Percentiles rank a stretch among this genome's conserved stretches.
Evolutionary conservation across 208 protist genomes (phyloP).

Genomic region (Crithidia fasciculata): DNA sequence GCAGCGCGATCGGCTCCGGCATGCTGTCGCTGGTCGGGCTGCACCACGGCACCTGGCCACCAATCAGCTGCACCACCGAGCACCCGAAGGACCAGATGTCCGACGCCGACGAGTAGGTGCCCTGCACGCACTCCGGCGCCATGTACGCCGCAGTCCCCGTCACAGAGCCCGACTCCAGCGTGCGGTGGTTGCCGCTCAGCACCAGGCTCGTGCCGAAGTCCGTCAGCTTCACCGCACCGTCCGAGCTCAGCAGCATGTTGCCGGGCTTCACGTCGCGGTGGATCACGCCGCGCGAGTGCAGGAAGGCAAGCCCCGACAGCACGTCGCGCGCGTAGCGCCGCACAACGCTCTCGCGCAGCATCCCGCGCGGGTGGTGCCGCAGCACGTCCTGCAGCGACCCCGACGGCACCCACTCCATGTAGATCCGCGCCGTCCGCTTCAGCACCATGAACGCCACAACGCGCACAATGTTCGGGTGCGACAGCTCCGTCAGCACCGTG

Average conservation of each 20-base stretch:
- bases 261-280: constrained; percentile 89
- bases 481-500: constrained; percentile 63
- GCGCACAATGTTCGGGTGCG: constrained; percentile 73
- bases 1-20: constrained; percentile 46
- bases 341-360: constrained; percentile 61
- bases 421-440: constrained; percentile 52
- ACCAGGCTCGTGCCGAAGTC: constrained; percentile 87
- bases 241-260: constrained; percentile 81
- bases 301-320: constrained; percentile 57
- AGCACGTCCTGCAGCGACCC: constrained; percentile 71
- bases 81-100: constrained; percentile 91
- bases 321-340: constrained; percentile 61
- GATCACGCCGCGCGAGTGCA: constrained; percentile 72
- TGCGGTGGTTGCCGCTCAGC: constrained; percentile 36
- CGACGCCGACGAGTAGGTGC: constrained; percentile 60
- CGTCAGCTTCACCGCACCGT: constrained; percentile 78
- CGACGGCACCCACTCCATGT: constrained; percentile 82
- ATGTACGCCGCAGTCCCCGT: constrained; percentile 81
- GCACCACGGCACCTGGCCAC: constrained; percentile 62
- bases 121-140: constrained; percentile 69
- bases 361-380: constrained; percentile 33
- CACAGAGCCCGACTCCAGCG: constrained; percentile 43
- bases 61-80: constrained; percentile 75
- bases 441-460: constrained; percentile 71
- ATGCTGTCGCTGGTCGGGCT: constrained; percentile 22